Evolutionary conservation across 2,329 filamentous ascomycete genomes (phyloP).

Genomic region (Penicillium sumatraense): DNA sequence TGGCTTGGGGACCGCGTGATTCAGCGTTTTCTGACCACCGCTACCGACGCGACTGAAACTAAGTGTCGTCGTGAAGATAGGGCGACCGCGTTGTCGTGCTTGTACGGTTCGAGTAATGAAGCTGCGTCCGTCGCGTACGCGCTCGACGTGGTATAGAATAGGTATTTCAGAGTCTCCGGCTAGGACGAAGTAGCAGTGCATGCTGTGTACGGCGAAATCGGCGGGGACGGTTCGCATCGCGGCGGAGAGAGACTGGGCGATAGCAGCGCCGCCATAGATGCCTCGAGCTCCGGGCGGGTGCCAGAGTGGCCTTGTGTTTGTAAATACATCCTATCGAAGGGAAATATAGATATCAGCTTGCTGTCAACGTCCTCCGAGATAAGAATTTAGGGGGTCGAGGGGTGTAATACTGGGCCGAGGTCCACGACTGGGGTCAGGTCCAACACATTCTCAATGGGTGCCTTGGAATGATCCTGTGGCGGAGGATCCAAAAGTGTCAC

Average conservation of each 20-base stretch:
- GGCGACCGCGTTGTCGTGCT: slow-evolving; percentile 81
- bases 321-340: slow-evolving; percentile 76
- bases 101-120: slow-evolving; percentile 96
- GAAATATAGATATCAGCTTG: neutral
- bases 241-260: slow-evolving; percentile 86
- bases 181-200: slow-evolving; percentile 99
- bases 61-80: slow-evolving; percentile 95
- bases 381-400: neutral
- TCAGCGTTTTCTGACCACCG: slow-evolving; percentile 58
- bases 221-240: slow-evolving; percentile 83
- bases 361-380: neutral
- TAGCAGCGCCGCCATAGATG: slow-evolving; percentile 90
- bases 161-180: slow-evolving; percentile 84
- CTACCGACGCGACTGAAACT: slow-evolving; percentile 74
- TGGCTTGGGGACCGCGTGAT: slow-evolving; percentile 70
- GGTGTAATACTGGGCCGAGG: slow-evolving; percentile 60
- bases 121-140: slow-evolving; percentile 85
- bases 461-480: slow-evolving; percentile 71
- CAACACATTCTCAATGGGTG: slow-evolving; percentile 85
- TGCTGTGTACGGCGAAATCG: slow-evolving; percentile 86
- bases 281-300: slow-evolving; percentile 89
- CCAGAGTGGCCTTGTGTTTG: slow-evolving; percentile 90
- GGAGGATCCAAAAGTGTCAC: slow-evolving; percentile 75
- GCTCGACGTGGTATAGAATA: slow-evolving; percentile 92
- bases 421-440: slow-evolving; percentile 76